Conservation (phyloP, 768 basidiomycete species). For the Podaxis carcinomalis region DNA sequence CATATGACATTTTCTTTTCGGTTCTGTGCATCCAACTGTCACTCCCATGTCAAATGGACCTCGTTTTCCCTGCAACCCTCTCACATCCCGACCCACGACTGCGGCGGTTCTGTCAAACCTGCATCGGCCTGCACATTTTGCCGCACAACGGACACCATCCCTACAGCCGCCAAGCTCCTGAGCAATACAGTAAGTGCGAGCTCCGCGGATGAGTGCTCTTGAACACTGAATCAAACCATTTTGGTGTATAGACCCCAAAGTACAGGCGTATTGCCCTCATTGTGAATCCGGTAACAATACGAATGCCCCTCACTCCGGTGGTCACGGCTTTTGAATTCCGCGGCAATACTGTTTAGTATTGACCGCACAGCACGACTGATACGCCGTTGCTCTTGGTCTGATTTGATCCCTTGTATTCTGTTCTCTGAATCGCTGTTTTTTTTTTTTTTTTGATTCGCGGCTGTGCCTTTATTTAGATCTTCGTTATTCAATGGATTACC, state of each 20-base stretch:
- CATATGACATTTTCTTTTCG: constrained; percentile 1
- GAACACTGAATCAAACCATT: neutral
- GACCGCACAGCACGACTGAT: neutral
- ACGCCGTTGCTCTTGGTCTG: too few species aligned
- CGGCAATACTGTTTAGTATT: neutral
- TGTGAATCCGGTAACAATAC: neutral
- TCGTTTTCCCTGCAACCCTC: neutral
- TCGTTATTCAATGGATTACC: too few species aligned
- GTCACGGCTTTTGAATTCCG: neutral
- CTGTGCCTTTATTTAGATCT: too few species aligned
- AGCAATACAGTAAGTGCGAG: constrained; percentile 20
- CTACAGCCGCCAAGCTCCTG: constrained; percentile 20
- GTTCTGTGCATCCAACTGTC: neutral
- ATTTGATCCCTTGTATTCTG: too few species aligned
- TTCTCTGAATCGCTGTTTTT: too few species aligned
- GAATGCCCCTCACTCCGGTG: neutral
- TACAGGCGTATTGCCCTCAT: constrained; percentile 32
- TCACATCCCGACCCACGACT: constrained; percentile 2
- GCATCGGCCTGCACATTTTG: neutral
- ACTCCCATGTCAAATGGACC: constrained; percentile 4
- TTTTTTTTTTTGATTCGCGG: too few species aligned
- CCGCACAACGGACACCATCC: neutral
- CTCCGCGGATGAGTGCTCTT: neutral
- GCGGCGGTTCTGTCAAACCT: neutral
- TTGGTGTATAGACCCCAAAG: constrained; percentile 32